phyloP scores from a whole-genome alignment of 805 yeast species.

The Saturnispora sekii region DNA sequence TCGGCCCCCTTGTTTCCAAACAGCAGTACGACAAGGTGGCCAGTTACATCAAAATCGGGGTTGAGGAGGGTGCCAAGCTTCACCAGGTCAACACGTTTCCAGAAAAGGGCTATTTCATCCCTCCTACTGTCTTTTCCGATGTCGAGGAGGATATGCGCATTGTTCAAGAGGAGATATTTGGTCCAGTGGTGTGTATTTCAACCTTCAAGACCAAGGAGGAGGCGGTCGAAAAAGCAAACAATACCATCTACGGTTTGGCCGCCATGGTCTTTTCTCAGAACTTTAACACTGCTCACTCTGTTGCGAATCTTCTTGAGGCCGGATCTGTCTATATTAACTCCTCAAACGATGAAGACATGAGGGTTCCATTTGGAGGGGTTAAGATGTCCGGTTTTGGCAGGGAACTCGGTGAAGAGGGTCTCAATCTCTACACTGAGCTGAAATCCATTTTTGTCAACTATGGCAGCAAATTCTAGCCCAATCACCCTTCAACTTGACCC shows the following conservation, averaged over 20 bases:
- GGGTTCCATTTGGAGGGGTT: constrained; percentile 75
- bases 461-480: constrained; percentile 26
- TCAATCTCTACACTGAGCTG: constrained; percentile 59
- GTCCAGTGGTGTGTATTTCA: constrained; percentile 70
- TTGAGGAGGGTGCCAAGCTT: constrained; percentile 39
- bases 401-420: constrained; percentile 69
- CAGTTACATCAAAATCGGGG: constrained; percentile 35
- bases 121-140: constrained; percentile 70
- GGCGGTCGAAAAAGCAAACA: constrained; percentile 60
- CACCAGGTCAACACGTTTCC: constrained; percentile 32
- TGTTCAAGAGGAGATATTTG: constrained; percentile 76
- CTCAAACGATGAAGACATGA: constrained; percentile 53
- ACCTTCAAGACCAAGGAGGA: constrained; percentile 60
- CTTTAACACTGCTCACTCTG: constrained; percentile 49
- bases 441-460: constrained; percentile 56
- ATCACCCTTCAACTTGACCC: not conserved
- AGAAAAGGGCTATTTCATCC: constrained; percentile 55
- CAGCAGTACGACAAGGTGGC: constrained; percentile 45
- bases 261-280: constrained; percentile 71
- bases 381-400: constrained; percentile 74
- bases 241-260: constrained; percentile 69
- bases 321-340: constrained; percentile 67
- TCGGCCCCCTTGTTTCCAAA: constrained; percentile 57
- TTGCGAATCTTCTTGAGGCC: constrained; percentile 40
- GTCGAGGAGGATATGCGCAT: constrained; percentile 56